Evolutionary conservation across 306 rosid genomes (phyloP).

Genomic region (Amphicarpaea edgeworthii): DNA sequence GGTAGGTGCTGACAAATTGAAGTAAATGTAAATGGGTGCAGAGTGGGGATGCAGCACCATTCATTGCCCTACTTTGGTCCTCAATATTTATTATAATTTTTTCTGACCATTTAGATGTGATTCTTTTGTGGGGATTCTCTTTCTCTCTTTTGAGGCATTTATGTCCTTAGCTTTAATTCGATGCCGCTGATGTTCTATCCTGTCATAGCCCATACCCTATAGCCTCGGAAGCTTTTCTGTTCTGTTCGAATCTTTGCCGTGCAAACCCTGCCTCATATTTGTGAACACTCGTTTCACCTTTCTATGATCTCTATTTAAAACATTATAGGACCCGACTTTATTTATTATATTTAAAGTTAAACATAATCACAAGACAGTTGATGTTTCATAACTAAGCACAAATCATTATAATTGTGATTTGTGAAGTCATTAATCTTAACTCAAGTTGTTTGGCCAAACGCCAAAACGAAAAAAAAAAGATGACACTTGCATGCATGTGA

Average conservation of each 20-base stretch:
- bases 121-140: slow-evolving; percentile 39
- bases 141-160: neutral
- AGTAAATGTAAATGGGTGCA: slow-evolving; percentile 41
- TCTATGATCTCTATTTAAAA: no score
- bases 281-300: slow-evolving; percentile 6
- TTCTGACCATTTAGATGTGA: slow-evolving; percentile 5
- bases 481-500: slow-evolving; percentile 43
- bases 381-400: no score
- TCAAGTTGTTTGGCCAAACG: slow-evolving; percentile 5
- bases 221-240: slow-evolving; percentile 44
- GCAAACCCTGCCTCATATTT: neutral
- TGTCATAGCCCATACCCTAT: slow-evolving; percentile 12
- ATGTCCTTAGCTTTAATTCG: slow-evolving; percentile 28
- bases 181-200: slow-evolving; percentile 26
- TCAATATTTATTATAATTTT: neutral
- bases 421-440: no score
- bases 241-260: slow-evolving; percentile 25
- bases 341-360: no score
- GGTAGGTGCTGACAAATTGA: slow-evolving; percentile 40
- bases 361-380: no score
- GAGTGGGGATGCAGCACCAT: slow-evolving; percentile 43
- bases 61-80: slow-evolving; percentile 32
- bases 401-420: no score
- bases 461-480: neutral
- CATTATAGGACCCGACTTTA: neutral